Evolutionary conservation across 2,329 filamentous ascomycete species (phyloP).

Genomic region (Domatiomyces globalis): DNA sequence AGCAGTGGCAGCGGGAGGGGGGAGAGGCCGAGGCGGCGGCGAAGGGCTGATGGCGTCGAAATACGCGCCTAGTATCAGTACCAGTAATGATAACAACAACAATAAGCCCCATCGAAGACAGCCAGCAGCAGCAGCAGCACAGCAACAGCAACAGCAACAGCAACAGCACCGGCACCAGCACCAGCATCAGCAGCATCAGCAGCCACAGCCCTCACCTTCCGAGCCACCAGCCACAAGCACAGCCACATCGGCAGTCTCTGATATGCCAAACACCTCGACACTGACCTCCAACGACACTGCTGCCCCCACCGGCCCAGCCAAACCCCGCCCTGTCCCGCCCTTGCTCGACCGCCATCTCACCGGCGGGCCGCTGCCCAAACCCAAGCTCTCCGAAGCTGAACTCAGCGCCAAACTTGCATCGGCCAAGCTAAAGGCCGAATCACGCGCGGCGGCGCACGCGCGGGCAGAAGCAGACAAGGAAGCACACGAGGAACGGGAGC

Average conservation of each 20-base stretch:
- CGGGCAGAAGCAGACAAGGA: constrained; percentile 55
- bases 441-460: constrained; percentile 45
- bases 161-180: constrained; percentile 2
- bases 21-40: neutral
- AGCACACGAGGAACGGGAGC: constrained; percentile 50
- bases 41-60: neutral
- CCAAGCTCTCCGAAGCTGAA: constrained; percentile 52
- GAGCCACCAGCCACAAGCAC: neutral
- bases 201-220: neutral
- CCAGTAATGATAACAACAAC: neutral
- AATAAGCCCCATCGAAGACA: neutral
- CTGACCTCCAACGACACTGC: constrained; percentile 1
- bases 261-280: constrained; percentile 6
- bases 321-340: constrained; percentile 30
- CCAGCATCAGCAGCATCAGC: constrained; percentile 2
- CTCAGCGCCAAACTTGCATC: constrained; percentile 46
- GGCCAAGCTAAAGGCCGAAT: constrained; percentile 48
- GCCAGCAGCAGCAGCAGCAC: neutral
- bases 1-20: neutral
- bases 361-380: constrained; percentile 37
- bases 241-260: constrained; percentile 10
- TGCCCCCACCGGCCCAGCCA: constrained; percentile 7
- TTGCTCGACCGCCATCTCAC: constrained; percentile 41
- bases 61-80: neutral
- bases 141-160: neutral